Evolutionary conservation across 139 green algal genomes (phyloP).

Genomic region (Chlamydomonas sphaeroides): DNA sequence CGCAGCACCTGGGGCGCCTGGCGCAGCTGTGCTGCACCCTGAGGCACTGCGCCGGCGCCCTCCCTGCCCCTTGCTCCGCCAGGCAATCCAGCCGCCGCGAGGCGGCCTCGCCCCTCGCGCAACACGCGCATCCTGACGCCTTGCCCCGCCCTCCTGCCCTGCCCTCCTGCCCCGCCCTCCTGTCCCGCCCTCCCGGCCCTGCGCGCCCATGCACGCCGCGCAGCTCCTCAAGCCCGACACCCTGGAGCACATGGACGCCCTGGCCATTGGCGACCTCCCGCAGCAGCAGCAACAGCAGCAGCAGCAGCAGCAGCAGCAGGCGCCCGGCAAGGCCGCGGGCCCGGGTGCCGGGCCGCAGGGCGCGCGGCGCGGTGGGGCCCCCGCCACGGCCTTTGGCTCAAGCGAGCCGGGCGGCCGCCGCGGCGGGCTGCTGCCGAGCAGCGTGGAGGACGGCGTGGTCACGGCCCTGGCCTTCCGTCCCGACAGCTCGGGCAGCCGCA

Average conservation of each 20-base stretch:
- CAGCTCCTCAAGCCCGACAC: conserved; percentile 38
- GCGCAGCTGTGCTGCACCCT: too few species aligned
- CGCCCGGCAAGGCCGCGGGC: too few species aligned
- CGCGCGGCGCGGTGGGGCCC: background rate
- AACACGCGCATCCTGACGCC: too few species aligned
- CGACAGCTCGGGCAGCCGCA: background rate
- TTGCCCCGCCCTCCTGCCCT: too few species aligned
- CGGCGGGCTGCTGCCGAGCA: background rate
- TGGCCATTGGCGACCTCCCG: conserved; percentile 23
- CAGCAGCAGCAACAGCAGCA: background rate
- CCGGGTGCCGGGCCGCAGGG: too few species aligned
- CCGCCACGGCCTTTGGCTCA: background rate
- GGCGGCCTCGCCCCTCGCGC: too few species aligned
- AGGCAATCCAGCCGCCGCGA: too few species aligned
- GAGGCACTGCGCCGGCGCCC: too few species aligned
- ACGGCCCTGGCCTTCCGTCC: conserved; percentile 45
- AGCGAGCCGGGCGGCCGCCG: background rate
- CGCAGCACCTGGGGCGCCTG: background rate
- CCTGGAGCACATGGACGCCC: conserved; percentile 30
- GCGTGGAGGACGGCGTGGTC: background rate
- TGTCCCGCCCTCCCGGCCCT: too few species aligned
- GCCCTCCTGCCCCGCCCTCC: too few species aligned
- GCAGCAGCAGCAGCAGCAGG: background rate
- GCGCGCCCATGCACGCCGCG: too few species aligned
- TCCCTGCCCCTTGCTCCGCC: too few species aligned